A percentile compares a stretch with the other conserved stretches of the same genome.
These are phyloP conservation scores for Talaromyces sp. DNA, from an alignment of 2,329 filamentous ascomycete species.

Conservation along the genomic window DNA sequence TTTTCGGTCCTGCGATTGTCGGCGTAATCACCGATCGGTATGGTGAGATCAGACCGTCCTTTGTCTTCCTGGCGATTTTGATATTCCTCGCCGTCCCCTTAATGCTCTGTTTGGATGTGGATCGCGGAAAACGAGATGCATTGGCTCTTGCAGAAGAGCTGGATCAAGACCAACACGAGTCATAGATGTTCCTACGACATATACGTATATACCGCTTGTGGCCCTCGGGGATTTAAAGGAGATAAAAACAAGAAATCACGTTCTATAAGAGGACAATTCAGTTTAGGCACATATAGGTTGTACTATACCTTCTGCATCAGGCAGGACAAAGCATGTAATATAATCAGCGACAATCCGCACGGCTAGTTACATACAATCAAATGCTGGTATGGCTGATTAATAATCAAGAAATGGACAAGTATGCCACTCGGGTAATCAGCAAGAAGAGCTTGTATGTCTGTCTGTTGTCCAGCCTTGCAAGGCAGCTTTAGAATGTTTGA, in stretches of 20 bases:
- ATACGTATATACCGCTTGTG: not conserved
- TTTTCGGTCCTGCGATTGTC: slow-evolving; percentile 93
- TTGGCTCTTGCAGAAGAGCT: slow-evolving; percentile 58
- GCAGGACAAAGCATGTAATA: not conserved
- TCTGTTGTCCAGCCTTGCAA: not conserved
- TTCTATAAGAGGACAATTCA: no score
- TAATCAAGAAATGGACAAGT: not conserved
- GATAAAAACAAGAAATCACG: not conserved
- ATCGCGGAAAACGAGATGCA: slow-evolving; percentile 69
- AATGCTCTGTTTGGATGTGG: slow-evolving; percentile 80
- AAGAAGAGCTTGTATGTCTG: not conserved
- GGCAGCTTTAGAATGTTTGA: not conserved
- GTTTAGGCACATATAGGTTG: not conserved
- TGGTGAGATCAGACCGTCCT: slow-evolving; percentile 78
- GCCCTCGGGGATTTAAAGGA: not conserved
- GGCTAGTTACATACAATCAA: not conserved
- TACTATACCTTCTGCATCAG: not conserved
- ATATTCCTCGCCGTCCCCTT: slow-evolving; percentile 80
- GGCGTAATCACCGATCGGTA: slow-evolving; percentile 84
- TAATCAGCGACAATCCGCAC: slow-evolving; percentile 1
- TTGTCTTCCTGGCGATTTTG: slow-evolving; percentile 85
- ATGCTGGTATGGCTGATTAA: not conserved
- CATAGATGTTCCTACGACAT: not conserved
- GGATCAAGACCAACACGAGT: slow-evolving; percentile 25
- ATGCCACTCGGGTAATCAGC: not conserved